Evolutionary conservation across 2,329 filamentous ascomycete genomes (phyloP), one percentile per base, ranked within the genome.

Genomic region (Dactylonectria estremocensis): DNA sequence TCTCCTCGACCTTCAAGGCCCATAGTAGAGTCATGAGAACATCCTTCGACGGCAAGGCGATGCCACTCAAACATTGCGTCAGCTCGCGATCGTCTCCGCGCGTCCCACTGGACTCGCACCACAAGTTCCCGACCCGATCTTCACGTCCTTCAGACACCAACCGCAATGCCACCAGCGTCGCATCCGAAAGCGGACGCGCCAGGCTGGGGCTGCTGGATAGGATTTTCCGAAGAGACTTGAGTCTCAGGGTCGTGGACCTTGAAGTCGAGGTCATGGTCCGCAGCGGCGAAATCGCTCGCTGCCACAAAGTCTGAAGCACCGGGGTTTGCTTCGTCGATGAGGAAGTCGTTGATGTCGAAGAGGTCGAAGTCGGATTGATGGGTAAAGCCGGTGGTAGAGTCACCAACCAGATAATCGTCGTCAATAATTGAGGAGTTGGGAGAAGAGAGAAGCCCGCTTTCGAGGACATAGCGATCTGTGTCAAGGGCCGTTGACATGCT

Each of bases 361-460:
- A 82, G 80, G 76, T 84, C 82, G 77, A 83, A 80, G 76, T 80
- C 75, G 73, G 80, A 77, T 58, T 77, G 75, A 69, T 74, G 72
- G 78, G 80, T 76, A 82, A 83, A 83, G 81, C 82, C 76, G 82
- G 84, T 72, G 83, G 83, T 67, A 83, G 84, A 77, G 89, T 91
- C 83, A 88, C 86, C 82, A 90, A 79, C 87, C 87, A 91, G 64
- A 91, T 89, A 84, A 91, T 90, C 84, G 87, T 89, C 86, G 83
- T 90, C 88, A 90, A 87, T 83, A 90, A 84, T 81, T 85, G 86
- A 83, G 83, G 87, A 85, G 85, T 89, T 83, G 92, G 91, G 85
- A 83, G 90, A 88, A 93, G 92, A 86, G 88, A 91, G 86, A 89
- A 93, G 87, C 87, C 88, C 88, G 86, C 89, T 89, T 88, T 93